Conservation (phyloP, 2,329 filamentous ascomycete genomes). For the Paradendryphiella salina region DNA sequence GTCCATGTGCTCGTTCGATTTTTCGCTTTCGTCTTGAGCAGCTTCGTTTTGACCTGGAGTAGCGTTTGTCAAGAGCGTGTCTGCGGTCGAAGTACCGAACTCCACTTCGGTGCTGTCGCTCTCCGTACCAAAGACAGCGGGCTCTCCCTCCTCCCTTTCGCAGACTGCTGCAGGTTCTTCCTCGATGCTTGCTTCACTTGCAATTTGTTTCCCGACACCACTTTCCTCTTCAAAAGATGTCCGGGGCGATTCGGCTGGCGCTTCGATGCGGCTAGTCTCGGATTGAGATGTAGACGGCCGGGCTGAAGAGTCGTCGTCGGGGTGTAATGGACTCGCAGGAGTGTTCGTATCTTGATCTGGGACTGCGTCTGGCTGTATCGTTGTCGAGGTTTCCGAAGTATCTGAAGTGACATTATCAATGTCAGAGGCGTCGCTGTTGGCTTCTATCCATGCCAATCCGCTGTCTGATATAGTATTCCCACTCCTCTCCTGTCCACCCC, state of each 20-base stretch:
- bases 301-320: conserved; percentile 40
- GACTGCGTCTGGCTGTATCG: conserved; percentile 30
- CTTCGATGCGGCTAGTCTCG: conserved; percentile 41
- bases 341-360: conserved; percentile 6
- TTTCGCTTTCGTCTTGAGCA: background rate
- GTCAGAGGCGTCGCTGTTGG: conserved; percentile 11
- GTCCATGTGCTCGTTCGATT: background rate
- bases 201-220: background rate
- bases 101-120: conserved; percentile 8
- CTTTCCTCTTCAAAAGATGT: conserved; percentile 45
- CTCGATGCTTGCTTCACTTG: background rate
- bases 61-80: conserved; percentile 6
- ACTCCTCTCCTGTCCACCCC: conserved; percentile 4
- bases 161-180: background rate
- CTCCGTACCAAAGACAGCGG: background rate
- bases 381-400: conserved; percentile 40
- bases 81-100: conserved; percentile 8
- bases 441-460: conserved; percentile 18
- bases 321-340: conserved; percentile 9
- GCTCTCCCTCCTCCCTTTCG: background rate
- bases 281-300: conserved; percentile 44
- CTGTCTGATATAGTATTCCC: background rate
- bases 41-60: background rate
- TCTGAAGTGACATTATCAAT: conserved; percentile 31
- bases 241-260: conserved; percentile 38